These are phyloP conservation scores for Myriosclerotinia scirpicola DNA, from an alignment of 2,329 filamentous ascomycete genomes.

Conservation along the genomic window DNA sequence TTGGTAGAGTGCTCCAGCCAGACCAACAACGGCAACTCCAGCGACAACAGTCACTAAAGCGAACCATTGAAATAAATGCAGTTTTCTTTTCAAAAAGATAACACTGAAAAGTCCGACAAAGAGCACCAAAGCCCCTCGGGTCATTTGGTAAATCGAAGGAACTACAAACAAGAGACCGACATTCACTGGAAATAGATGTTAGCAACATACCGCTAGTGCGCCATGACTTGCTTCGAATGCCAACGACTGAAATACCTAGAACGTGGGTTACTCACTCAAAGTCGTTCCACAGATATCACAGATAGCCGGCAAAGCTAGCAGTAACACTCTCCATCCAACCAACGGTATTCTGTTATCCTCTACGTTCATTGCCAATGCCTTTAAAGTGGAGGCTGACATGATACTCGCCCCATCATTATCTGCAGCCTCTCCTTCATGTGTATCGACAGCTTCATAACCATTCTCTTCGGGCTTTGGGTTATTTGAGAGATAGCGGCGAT, in stretches of 20 bases:
- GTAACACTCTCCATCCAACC: conserved; percentile 65
- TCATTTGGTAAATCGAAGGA: conserved; percentile 99
- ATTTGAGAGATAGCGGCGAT: conserved; percentile 55
- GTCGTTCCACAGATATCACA: conserved; percentile 96
- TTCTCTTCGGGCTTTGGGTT: conserved; percentile 49
- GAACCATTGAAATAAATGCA: conserved; percentile 89
- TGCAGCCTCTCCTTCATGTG: conserved; percentile 42
- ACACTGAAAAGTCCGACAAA: conserved; percentile 97
- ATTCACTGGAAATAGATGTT: conserved; percentile 70
- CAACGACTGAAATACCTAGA: neutral
- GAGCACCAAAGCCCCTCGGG: conserved; percentile 85
- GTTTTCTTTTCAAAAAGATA: conserved; percentile 75
- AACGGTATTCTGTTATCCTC: conserved; percentile 61
- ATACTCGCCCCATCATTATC: conserved; percentile 46
- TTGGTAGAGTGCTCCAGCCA: conserved; percentile 80
- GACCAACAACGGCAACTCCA: conserved; percentile 85
- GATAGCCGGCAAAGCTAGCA: conserved; percentile 82
- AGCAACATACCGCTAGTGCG: neutral
- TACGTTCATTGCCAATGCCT: conserved; percentile 51
- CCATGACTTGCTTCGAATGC: neutral
- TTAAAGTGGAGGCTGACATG: conserved; percentile 49
- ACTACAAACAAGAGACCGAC: conserved; percentile 90
- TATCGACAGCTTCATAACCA: conserved; percentile 64
- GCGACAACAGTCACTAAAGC: conserved; percentile 82
- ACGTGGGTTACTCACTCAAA: conserved; percentile 17